Evolutionary conservation across 495 filamentous ascomycete species (phyloP), one percentile per base, ranked within the genome.

Genomic region (Hyaloscypha variabilis): DNA sequence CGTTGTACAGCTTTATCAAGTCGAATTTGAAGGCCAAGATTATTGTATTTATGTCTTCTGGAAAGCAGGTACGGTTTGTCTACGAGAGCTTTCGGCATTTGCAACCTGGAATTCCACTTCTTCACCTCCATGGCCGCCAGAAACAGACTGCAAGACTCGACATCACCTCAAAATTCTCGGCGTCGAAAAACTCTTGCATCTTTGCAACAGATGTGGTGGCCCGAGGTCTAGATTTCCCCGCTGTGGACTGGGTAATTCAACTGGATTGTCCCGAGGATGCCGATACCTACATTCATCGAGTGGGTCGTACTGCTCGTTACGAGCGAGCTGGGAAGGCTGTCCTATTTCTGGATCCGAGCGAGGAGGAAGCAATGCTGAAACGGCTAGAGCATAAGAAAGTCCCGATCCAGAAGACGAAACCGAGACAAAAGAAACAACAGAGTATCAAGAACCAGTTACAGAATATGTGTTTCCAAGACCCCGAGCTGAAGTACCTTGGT

Each of bases 171-270:
- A 86, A 87, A 46, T 99, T 97, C 73, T 85, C 90, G 0, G 80
- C 87, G 13, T 82, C 93, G 2, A 90, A 94, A 69, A 82, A 90
- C 50, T 86, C 88, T 3, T 97, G 96, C 70, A 84, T 99, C 1
- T 97, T 99, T 71, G 91, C 94, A 1, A 99, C 95, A 0, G 95
- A 99, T 73, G 91, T 99, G 31, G 92, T 93, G 36, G 95, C 95
- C 0, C 84, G 95, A 69, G 95, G 95, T 60, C 82, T 99, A 10
- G 95, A 99, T 74, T 97, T 99, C 74, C 95, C 95, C 0, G 91
- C 93, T 14, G 94, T 99, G 1, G 95, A 98, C 74, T 99, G 95
- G 93, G 95, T 99, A 11, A 88, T 98, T 53, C 95, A 99, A 72
- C 76, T 92, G 29, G 95, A 99, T 74, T 96, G 92, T 66, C 95